Evolutionary conservation across 2,329 filamentous ascomycete genomes (phyloP).

Genomic region (Talaromyces sp.): DNA sequence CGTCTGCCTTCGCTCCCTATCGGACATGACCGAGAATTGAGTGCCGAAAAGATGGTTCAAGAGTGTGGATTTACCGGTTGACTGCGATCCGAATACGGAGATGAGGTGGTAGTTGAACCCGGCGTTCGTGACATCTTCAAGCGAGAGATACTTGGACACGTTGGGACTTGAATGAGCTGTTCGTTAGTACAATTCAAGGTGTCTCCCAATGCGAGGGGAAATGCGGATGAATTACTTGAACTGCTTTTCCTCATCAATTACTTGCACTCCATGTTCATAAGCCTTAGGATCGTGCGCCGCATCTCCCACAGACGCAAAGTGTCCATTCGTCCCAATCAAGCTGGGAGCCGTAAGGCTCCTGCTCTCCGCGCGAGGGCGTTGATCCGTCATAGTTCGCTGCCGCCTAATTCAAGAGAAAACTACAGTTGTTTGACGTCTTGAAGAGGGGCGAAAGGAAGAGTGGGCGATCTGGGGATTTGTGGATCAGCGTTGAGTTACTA

Average conservation of each 20-base stretch:
- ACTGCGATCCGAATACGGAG: conserved; percentile 97
- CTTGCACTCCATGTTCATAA: conserved; percentile 92
- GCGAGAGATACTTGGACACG: conserved; percentile 73
- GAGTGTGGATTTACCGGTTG: conserved; percentile 94
- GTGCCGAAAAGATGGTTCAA: conserved; percentile 95
- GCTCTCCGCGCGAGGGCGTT: conserved; percentile 19
- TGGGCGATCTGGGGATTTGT: neutral
- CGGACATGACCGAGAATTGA: conserved; percentile 95
- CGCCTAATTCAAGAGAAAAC: neutral
- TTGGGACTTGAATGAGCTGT: conserved; percentile 53
- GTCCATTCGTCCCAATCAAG: conserved; percentile 42
- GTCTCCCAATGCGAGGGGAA: neutral
- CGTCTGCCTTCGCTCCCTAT: conserved; percentile 87
- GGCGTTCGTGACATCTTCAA: conserved; percentile 73
- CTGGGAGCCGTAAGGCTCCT: conserved; percentile 30
- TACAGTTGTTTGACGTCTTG: neutral
- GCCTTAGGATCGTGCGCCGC: conserved; percentile 29
- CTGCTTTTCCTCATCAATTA: conserved; percentile 91
- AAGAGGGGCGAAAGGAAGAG: neutral
- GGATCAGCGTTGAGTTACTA: neutral
- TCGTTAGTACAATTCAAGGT: neutral
- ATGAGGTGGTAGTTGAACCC: conserved; percentile 99
- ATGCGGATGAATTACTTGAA: conserved; percentile 68
- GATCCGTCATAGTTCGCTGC: conserved; percentile 1
- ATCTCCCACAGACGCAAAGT: conserved; percentile 41